Percentiles rank a stretch among this genome's conserved stretches.
These are phyloP conservation scores for Mycena pura DNA, from an alignment of 768 basidiomycete genomes.

Conservation along the genomic window DNA sequence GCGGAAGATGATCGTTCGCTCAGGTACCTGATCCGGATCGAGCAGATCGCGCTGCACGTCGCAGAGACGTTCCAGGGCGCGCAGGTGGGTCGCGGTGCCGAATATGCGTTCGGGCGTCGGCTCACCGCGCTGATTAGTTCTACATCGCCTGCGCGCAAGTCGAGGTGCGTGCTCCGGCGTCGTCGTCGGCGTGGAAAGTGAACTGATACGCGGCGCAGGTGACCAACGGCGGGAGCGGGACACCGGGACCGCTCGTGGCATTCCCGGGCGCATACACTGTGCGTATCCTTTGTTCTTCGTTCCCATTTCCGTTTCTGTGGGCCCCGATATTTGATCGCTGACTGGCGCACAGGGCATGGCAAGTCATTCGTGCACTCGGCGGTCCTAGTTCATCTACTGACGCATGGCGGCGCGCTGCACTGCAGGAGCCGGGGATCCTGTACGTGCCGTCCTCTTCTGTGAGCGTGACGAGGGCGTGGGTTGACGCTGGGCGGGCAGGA, in stretches of 20 bases:
- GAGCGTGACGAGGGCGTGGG: no score
- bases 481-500: neutral
- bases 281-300: neutral
- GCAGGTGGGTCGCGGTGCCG: neutral
- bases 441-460: neutral
- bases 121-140: conserved; percentile 13
- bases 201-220: neutral
- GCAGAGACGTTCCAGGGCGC: conserved; percentile 10
- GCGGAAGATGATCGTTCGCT: no score
- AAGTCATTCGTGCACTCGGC: neutral
- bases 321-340: no score
- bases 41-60: conserved; percentile 20
- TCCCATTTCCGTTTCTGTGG: neutral
- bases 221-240: conserved; percentile 34
- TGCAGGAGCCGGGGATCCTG: conserved; percentile 28
- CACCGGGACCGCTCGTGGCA: conserved; percentile 39
- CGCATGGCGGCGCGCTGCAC: neutral
- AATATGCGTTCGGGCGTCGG: no score
- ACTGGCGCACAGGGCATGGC: conserved; percentile 20
- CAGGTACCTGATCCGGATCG: conserved; percentile 17
- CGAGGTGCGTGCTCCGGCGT: conserved; percentile 28
- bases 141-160: conserved; percentile 37
- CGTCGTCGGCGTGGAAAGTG: neutral
- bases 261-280: conserved; percentile 44
- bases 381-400: neutral